Evolutionary conservation across 768 basidiomycete genomes (phyloP).

Genomic region (Mrakia gelida): DNA sequence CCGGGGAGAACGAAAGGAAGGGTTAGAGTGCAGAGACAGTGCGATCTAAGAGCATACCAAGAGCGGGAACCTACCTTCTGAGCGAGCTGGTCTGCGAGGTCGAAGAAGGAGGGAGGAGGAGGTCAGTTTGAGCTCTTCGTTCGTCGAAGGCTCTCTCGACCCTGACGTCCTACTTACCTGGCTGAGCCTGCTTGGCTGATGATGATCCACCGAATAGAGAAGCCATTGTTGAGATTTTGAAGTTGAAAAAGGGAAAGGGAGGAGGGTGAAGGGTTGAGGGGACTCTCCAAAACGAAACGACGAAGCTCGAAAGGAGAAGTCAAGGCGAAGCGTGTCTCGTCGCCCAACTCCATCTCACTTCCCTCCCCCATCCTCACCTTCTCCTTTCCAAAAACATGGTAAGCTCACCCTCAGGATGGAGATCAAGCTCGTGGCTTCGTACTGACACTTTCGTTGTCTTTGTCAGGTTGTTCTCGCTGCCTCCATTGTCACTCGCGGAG

Average conservation of each 20-base stretch:
- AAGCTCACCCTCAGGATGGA: not conserved
- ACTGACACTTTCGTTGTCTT: too few species aligned
- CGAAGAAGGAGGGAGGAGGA: not conserved
- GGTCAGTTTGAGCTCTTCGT: not conserved
- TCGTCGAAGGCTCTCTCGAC: not conserved
- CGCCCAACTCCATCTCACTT: not conserved
- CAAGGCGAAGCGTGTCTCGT: not conserved
- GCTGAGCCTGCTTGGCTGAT: slow-evolving; percentile 4
- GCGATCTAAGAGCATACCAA: too few species aligned
- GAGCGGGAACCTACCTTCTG: not conserved
- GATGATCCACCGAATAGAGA: slow-evolving; percentile 24
- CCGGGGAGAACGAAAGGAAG: too few species aligned
- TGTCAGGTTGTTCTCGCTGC: slow-evolving; percentile 82
- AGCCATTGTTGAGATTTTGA: slow-evolving; percentile 3
- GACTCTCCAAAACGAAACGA: not conserved
- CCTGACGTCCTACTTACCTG: not conserved
- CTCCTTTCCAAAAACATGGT: not conserved
- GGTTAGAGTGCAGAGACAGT: too few species aligned
- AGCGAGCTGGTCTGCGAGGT: not conserved
- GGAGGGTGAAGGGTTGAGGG: not conserved
- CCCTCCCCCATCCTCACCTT: not conserved
- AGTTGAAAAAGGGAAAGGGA: not conserved
- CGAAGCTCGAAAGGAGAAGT: not conserved
- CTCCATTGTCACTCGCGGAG: slow-evolving; percentile 90
- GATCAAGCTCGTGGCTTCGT: too few species aligned